Percentiles rank a stretch among this genome's conserved stretches.
Evolutionary conservation across 495 filamentous ascomycete genomes (phyloP).

Genomic region (Alectoria sarmentosa): DNA sequence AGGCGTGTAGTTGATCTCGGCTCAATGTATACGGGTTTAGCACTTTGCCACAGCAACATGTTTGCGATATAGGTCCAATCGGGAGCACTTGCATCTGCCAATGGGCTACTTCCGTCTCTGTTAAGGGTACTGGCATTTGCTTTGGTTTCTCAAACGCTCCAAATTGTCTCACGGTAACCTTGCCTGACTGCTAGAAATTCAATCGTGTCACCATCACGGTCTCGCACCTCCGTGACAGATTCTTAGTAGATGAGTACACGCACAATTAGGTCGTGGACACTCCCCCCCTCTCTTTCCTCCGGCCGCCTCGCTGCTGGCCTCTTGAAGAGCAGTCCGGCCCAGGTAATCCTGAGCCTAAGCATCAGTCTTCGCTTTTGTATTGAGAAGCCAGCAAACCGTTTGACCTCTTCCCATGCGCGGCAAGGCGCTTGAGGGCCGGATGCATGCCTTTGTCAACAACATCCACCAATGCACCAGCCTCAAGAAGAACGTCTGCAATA

Average conservation of each 20-base stretch:
- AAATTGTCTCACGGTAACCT: neutral
- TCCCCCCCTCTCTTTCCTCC: no score
- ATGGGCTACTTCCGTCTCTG: neutral
- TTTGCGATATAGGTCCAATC: neutral
- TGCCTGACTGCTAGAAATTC: neutral
- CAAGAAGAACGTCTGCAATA: no score
- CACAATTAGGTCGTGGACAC: neutral
- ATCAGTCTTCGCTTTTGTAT: neutral
- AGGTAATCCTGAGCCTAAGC: neutral
- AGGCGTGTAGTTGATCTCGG: neutral
- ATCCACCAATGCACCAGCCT: no score
- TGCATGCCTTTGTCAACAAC: neutral
- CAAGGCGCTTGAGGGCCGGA: neutral
- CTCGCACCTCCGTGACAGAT: neutral
- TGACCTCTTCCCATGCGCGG: neutral
- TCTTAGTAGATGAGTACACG: neutral
- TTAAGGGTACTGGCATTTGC: neutral
- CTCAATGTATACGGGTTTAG: neutral
- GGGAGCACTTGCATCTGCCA: neutral
- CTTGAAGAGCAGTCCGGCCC: neutral
- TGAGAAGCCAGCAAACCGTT: neutral
- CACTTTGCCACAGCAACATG: neutral
- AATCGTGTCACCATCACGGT: neutral
- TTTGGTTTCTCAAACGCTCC: neutral
- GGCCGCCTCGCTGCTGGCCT: neutral